Percentiles rank a stretch among this genome's conserved stretches.
Evolutionary conservation across 441 rosid genomes (phyloP).

Genomic region (Hura crepitans): DNA sequence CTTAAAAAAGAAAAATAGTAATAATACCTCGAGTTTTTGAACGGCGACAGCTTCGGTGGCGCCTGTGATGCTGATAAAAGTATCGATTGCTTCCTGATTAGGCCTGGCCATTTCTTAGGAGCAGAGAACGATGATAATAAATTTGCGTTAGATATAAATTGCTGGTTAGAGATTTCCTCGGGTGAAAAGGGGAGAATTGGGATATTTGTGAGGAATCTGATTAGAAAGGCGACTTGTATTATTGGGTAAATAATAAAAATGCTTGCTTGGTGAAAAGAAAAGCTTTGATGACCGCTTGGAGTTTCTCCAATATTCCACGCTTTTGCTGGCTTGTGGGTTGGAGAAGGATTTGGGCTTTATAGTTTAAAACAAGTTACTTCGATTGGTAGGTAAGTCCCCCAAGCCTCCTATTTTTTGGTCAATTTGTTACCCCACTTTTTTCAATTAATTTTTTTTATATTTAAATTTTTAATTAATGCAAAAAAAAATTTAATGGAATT

Average conservation of each 20-base stretch:
- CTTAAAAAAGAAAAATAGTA: conserved; percentile 4
- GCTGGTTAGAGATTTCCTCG: background rate
- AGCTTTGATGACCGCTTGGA: background rate
- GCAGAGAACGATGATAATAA: background rate
- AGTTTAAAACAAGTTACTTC: background rate
- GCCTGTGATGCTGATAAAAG: conserved; percentile 80
- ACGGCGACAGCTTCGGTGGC: conserved; percentile 56
- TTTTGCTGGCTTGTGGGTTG: background rate
- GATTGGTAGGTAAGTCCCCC: background rate
- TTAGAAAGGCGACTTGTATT: background rate
- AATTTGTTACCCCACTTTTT: too few relatives aligned
- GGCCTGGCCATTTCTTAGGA: conserved; percentile 43
- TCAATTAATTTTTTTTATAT: too few relatives aligned
- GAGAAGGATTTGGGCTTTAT: conserved; percentile 6
- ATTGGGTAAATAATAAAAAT: background rate
- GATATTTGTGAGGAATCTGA: background rate
- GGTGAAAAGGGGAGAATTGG: background rate
- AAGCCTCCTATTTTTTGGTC: background rate
- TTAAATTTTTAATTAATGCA: too few relatives aligned
- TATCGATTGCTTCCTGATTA: conserved; percentile 75
- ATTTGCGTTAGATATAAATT: background rate
- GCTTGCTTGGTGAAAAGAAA: background rate
- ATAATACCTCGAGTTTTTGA: conserved; percentile 59
- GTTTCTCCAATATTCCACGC: conserved; percentile 19
- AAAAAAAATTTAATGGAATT: too few relatives aligned